Conservation (phyloP, 305 asterid species). For the Fraxinus sp. region DNA sequence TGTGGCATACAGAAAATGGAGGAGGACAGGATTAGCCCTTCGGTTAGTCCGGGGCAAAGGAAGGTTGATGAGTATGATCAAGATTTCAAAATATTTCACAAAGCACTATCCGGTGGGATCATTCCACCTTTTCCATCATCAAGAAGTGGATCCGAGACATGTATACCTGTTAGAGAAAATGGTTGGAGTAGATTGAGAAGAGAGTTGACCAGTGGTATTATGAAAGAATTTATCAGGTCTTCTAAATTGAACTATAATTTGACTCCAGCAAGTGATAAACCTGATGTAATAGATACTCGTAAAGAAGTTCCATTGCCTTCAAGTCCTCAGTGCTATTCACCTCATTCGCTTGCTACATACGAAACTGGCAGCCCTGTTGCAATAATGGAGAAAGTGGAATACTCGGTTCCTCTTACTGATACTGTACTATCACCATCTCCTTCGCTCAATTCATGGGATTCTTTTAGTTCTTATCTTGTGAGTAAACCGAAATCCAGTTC, state of each 20-base stretch:
- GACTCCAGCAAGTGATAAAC: constrained; percentile 22
- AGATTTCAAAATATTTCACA: constrained; percentile 73
- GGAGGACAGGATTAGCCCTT: background rate
- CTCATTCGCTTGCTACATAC: constrained; percentile 48
- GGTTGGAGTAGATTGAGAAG: constrained; percentile 74
- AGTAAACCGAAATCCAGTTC: constrained; percentile 45
- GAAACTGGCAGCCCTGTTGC: constrained; percentile 48
- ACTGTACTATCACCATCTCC: constrained; percentile 44
- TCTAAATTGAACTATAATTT: constrained; percentile 35
- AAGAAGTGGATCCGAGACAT: constrained; percentile 59
- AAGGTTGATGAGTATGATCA: constrained; percentile 59
- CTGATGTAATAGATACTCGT: constrained; percentile 26
- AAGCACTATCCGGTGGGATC: constrained; percentile 76
- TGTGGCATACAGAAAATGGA: background rate
- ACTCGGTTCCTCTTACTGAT: constrained; percentile 26
- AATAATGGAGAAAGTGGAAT: constrained; percentile 27
- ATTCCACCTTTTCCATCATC: constrained; percentile 72
- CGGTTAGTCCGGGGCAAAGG: constrained; percentile 28
- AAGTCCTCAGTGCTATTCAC: constrained; percentile 40
- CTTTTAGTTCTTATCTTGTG: constrained; percentile 53
- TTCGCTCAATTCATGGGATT: constrained; percentile 55
- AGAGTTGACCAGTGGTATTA: constrained; percentile 42
- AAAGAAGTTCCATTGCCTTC: constrained; percentile 30
- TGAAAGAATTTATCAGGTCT: constrained; percentile 52
- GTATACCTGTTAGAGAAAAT: constrained; percentile 69